Evolutionary conservation across 345 rosid genomes (phyloP).

Genomic region (Citrus reticulata): DNA sequence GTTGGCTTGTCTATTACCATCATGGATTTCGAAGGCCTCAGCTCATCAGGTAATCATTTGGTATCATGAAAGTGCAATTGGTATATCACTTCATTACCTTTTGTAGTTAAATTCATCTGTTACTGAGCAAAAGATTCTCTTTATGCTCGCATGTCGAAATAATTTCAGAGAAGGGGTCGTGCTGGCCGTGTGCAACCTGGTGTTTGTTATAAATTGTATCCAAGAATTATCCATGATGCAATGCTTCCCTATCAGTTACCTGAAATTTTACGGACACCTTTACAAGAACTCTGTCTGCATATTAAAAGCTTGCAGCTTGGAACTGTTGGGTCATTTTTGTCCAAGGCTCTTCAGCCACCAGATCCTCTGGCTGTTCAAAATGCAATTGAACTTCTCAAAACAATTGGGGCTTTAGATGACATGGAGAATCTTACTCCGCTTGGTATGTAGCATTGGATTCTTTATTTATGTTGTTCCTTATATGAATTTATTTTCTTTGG

Average conservation of each 20-base stretch:
- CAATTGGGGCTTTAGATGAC: constrained; percentile 88
- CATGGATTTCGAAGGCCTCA: constrained; percentile 98
- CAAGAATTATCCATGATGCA: constrained; percentile 72
- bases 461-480: background rate
- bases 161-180: constrained; percentile 84
- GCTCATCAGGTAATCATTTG: constrained; percentile 69
- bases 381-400: constrained; percentile 92
- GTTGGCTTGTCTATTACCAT: constrained; percentile 89
- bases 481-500: background rate
- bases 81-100: constrained; percentile 1
- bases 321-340: constrained; percentile 74
- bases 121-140: background rate
- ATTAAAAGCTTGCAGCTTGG: constrained; percentile 94
- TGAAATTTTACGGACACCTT: constrained; percentile 90
- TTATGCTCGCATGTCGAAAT: constrained; percentile 17
- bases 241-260: constrained; percentile 84
- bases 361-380: constrained; percentile 92
- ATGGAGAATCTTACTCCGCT: constrained; percentile 87
- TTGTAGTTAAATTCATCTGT: constrained; percentile 2
- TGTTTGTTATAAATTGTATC: constrained; percentile 90
- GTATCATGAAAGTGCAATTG: constrained; percentile 3
- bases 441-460: constrained; percentile 40
- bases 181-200: constrained; percentile 99
- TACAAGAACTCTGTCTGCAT: constrained; percentile 89
- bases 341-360: constrained; percentile 97